Evolutionary conservation across 2,329 filamentous ascomycete genomes (phyloP).

Genomic region (Diaporthe nobilis): DNA sequence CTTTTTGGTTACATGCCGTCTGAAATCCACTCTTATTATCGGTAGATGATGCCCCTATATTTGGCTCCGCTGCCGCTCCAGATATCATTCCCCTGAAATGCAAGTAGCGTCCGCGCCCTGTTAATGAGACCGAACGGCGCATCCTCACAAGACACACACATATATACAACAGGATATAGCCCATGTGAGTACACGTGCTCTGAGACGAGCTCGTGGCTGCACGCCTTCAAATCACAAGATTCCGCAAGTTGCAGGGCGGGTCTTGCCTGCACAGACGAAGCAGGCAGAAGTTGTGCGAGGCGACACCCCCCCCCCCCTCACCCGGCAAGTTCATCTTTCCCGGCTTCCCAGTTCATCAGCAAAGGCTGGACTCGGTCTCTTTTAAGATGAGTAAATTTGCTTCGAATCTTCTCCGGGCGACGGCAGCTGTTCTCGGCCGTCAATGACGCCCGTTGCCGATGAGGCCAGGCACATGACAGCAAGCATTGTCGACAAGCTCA

Average conservation of each 20-base stretch:
- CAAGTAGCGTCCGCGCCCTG: neutral
- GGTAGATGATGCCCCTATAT: conserved; percentile 32
- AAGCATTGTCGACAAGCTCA: neutral
- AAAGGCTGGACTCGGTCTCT: neutral
- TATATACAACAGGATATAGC: neutral
- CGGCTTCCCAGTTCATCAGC: neutral
- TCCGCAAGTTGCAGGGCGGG: neutral
- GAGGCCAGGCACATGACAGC: neutral
- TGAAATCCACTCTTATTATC: conserved; percentile 28
- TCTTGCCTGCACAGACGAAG: neutral
- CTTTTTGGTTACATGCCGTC: conserved; percentile 1
- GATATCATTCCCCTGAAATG: conserved; percentile 29
- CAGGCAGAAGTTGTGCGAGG: neutral
- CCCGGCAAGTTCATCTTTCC: neutral
- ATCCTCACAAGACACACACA: neutral
- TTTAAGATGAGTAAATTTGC: neutral
- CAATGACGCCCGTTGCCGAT: neutral
- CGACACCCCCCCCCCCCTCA: too few species aligned
- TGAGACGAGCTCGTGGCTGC: neutral
- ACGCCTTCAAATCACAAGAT: neutral
- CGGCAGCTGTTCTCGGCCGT: neutral
- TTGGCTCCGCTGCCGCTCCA: conserved; percentile 29
- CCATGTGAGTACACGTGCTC: neutral
- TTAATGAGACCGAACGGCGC: neutral
- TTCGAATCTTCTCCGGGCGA: neutral